Base-by-base conservation (phyloP, 371 early-diverging fungal species). In the Mucor indicus region DNA sequence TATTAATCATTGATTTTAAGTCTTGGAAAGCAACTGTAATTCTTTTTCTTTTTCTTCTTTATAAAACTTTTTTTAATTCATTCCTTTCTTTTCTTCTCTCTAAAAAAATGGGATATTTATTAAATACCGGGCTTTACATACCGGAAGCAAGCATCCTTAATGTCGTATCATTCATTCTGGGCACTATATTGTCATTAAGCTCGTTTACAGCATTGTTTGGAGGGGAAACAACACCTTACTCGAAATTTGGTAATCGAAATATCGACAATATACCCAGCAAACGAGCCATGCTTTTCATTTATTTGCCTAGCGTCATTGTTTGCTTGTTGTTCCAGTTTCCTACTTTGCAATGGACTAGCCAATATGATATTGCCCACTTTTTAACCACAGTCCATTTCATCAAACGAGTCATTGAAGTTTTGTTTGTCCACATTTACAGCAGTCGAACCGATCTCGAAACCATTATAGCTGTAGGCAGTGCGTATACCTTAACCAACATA, bases 341-440 rank as follows among this genome's bases (percentile, higher is more conserved):
- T 10, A 4, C 20, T 12, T 42, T 40, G 22, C 8, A 11, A 3
- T 16, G 23, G 9, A 20, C 31, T 3, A n/a, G 31, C 7, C 55
- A 53, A 9, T 59, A 53, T 30, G 40, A 48, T n/a, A 13, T 55
- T 16, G 17, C 53, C 5, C 50, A 55, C 39, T 31, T 46, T 16
- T 24, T 64, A 15, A 46, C 20, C 20, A 25, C 42, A 4, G 7
- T 54, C 1, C 64, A 64, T 33, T 64, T 59, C 21, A 15, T 31
- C 29, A 64, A 64, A 27, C 59, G 64, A n/a, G 36, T 59, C 4
- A 25, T 56, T 15, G 57, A 56, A 23, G 57, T 56, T 0, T n/a
- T 19, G 4, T 56, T 49, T 38, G 47, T 56, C 12, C 57, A 56
- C 27, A 29, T 49, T 11, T 56, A 56, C 46, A 50, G 31, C 5